Base-by-base conservation (phyloP, 768 basidiomycete species). In the Omphalotus guepiniiformis region DNA sequence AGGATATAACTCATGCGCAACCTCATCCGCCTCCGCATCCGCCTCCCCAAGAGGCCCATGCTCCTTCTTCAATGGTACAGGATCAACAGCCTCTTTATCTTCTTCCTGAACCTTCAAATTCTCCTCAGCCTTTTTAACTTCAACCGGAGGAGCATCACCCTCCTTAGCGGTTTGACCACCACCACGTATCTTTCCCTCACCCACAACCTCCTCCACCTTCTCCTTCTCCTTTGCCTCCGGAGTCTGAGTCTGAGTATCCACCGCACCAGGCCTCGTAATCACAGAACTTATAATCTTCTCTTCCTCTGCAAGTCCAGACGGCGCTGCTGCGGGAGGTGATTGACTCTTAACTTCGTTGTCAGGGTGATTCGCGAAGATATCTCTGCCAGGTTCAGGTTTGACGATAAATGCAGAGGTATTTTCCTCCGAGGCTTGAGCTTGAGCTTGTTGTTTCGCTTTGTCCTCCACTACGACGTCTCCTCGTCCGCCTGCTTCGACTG, bases 351-450 rank as follows among this genome's bases (percentile, higher is more conserved):
- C 58, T 5, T 79, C 74, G 39, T 70, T 70, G 15, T 63, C 66
- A 1, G 66, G 69, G 27, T 73, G 66, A 25, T 71, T 74, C 0
- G 73, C 85, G 56, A 92, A 92, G 49, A 90, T 72, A 58, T 92
- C 82, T 13, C 66, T 73, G 0, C 90, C 89, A 1, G 90, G 89
- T 55, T 88, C 88, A 0, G 85, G 67, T 47, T 78, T 75, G 9
- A 75, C 78, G 18, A 71, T 64, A 11, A 72, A 68, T 2, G 73
- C 52, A 0, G 68, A 61, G 12, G 79, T 68, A 46, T 62, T 55
- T 35, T 63, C 51, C 34, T 68, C 53, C 43, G 56, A 49, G 29
- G 13, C 35, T 12, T 26, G 11, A 38, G 23, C 35, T 21, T 61
- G 52, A 23, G 30, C n/a, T n/a, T 41, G 29, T 22, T 19, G 43